phyloP scores from a whole-genome alignment of 73 alveolate species.

The Paramecium biaurelia region DNA sequence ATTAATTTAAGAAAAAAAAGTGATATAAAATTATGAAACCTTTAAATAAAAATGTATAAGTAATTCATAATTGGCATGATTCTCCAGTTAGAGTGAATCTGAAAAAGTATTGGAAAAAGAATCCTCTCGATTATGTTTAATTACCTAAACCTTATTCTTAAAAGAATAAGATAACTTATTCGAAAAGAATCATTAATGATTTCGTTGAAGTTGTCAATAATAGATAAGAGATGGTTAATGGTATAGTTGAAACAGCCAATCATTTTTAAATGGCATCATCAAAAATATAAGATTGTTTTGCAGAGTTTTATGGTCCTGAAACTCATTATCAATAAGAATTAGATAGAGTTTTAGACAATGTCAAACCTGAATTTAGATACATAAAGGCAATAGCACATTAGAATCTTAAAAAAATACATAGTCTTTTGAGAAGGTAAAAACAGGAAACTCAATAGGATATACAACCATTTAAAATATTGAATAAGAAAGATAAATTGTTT shows the following conservation, averaged over 20 bases:
- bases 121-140: background rate
- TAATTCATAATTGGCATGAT: conserved; percentile 28
- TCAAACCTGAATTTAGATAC: background rate
- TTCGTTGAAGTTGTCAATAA: conserved; percentile 25
- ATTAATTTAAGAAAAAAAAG: background rate
- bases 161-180: background rate
- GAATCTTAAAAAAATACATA: background rate
- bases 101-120: conserved; percentile 31
- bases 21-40: background rate
- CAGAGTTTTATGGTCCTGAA: background rate
- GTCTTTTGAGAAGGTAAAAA: background rate
- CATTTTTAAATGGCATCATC: background rate
- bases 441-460: background rate
- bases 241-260: background rate
- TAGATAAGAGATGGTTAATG: background rate
- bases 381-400: conserved; percentile 16
- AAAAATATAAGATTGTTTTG: background rate
- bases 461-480: background rate
- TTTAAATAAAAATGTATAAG: background rate
- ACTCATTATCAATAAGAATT: background rate
- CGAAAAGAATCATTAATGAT: conserved; percentile 4
- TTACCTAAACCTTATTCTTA: background rate
- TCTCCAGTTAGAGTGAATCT: conserved; percentile 28
- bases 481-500: conserved; percentile 16
- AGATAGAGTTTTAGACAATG: background rate